A percentile compares a stretch with the other conserved stretches of the same genome.
Evolutionary conservation across 2,329 filamentous ascomycete species (phyloP).

Genomic region (Aurifilum marmelostoma): DNA sequence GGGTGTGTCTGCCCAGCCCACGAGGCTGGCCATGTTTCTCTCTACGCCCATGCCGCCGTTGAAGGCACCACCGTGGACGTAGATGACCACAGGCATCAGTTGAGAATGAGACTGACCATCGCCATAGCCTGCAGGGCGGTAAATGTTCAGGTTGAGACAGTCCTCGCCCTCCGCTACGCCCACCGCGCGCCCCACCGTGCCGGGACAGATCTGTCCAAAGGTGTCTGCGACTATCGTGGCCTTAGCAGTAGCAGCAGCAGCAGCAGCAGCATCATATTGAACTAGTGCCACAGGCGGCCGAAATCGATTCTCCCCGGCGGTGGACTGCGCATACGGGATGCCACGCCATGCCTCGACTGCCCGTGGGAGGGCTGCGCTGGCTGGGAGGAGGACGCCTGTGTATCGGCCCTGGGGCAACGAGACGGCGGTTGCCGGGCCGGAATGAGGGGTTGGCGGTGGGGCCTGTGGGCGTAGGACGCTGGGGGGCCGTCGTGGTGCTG

Average conservation of each 20-base stretch:
- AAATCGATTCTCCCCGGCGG: slow-evolving; percentile 50
- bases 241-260: not conserved
- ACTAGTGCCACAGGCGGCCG: slow-evolving; percentile 44
- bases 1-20: slow-evolving; percentile 55
- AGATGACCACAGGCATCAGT: slow-evolving; percentile 56
- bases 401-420: slow-evolving; percentile 46
- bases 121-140: slow-evolving; percentile 40
- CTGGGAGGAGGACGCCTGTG: slow-evolving; percentile 41
- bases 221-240: slow-evolving; percentile 38
- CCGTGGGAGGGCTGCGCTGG: slow-evolving; percentile 40
- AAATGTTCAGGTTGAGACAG: slow-evolving; percentile 58
- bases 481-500: slow-evolving; percentile 6
- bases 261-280: slow-evolving; percentile 3
- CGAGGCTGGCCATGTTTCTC: slow-evolving; percentile 65
- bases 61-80: slow-evolving; percentile 67
- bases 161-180: slow-evolving; percentile 47
- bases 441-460: slow-evolving; percentile 18
- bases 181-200: slow-evolving; percentile 36
- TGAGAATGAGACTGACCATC: too few species aligned
- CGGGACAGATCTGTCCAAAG: slow-evolving; percentile 46
- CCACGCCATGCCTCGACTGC: slow-evolving; percentile 53
- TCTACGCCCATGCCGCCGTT: slow-evolving; percentile 56
- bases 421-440: slow-evolving; percentile 33
- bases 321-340: slow-evolving; percentile 52
- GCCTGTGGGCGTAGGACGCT: slow-evolving; percentile 20